These are phyloP conservation scores for Echium plantagineum DNA, from an alignment of 257 asterid species.

Conservation along the genomic window DNA sequence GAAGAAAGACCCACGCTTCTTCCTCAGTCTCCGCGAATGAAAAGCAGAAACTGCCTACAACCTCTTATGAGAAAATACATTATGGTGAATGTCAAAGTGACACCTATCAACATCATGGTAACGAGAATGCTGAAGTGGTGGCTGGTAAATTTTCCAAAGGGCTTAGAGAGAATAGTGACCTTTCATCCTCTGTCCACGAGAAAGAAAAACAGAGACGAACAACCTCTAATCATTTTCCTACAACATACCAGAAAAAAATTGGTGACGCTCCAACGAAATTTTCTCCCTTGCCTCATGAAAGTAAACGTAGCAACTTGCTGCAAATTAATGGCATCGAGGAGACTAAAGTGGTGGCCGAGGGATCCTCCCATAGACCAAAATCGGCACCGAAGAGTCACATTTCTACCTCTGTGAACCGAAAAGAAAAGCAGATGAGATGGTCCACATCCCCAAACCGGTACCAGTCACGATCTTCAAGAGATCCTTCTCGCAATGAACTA, in stretches of 20 bases:
- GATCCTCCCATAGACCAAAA: too few relatives aligned
- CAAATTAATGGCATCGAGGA: too few relatives aligned
- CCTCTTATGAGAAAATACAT: background rate
- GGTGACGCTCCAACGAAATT: too few relatives aligned
- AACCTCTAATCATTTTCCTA: background rate
- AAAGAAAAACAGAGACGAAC: background rate
- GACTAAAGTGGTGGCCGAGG: too few relatives aligned
- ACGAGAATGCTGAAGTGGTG: background rate
- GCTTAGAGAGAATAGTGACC: slow-evolving; percentile 4
- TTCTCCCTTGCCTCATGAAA: too few relatives aligned
- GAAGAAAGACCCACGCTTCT: background rate
- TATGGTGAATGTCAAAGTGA: background rate
- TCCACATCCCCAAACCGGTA: too few relatives aligned
- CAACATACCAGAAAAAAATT: too few relatives aligned
- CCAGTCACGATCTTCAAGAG: too few relatives aligned
- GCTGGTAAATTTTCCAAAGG: background rate
- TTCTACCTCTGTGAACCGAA: slow-evolving; percentile 8
- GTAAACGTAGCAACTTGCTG: too few relatives aligned
- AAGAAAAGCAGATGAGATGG: slow-evolving; percentile 6
- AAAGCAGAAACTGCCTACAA: background rate
- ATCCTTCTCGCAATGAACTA: too few relatives aligned
- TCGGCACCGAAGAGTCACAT: slow-evolving; percentile 1
- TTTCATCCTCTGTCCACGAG: background rate
- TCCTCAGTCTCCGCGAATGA: background rate
- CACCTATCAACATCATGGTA: background rate